phyloP scores from a whole-genome alignment of 2,329 filamentous ascomycete genomes.

The Bipolaris zeicola region DNA sequence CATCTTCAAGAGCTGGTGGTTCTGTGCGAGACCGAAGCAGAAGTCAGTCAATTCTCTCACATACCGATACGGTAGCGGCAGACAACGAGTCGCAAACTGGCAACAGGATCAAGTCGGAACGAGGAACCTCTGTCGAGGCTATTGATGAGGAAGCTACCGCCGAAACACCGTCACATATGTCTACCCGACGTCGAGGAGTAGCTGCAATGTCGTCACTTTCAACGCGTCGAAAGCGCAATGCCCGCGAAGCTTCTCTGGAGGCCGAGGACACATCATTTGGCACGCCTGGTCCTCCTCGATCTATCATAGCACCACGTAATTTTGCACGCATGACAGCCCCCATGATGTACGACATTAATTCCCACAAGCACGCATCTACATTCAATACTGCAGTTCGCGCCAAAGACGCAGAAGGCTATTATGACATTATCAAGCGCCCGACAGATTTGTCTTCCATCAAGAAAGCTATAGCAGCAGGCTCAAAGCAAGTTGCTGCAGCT shows the following conservation, averaged over 20 bases:
- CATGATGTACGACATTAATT: constrained; percentile 58
- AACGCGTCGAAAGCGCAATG: constrained; percentile 52
- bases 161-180: constrained; percentile 39
- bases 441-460: constrained; percentile 59
- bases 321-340: constrained; percentile 55
- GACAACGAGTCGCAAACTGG: constrained; percentile 49
- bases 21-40: constrained; percentile 53
- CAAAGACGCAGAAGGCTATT: constrained; percentile 58
- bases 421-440: constrained; percentile 58
- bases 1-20: constrained; percentile 54
- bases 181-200: constrained; percentile 38
- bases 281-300: constrained; percentile 33
- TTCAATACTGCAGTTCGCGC: constrained; percentile 57
- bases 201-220: constrained; percentile 29
- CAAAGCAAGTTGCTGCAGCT: constrained; percentile 63
- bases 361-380: constrained; percentile 59
- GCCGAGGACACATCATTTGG: constrained; percentile 34
- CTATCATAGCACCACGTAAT: constrained; percentile 55
- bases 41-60: constrained; percentile 56
- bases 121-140: constrained; percentile 51
- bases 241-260: constrained; percentile 41
- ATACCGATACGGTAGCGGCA: constrained; percentile 50
- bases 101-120: constrained; percentile 55
- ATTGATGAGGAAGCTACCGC: constrained; percentile 44
- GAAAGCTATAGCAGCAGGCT: constrained; percentile 54